These are phyloP conservation scores for Marchantia polymorpha DNA, from an alignment of 225 moss, liverwort and hornwort species.

Conservation along the genomic window DNA sequence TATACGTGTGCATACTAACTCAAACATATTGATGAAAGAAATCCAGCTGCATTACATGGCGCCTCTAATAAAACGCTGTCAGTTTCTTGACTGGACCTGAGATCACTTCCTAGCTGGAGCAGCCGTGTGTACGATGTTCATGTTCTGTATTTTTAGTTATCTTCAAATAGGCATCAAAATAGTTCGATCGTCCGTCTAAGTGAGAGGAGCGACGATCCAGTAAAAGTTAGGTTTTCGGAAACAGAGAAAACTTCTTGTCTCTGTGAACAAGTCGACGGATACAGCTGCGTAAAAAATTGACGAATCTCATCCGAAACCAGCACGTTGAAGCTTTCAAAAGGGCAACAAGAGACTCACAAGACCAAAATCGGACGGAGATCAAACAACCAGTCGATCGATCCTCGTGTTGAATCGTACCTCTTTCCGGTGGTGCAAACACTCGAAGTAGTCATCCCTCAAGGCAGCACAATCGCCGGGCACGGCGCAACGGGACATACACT, in stretches of 20 bases:
- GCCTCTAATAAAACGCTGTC: not conserved
- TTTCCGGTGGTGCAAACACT: constrained; percentile 97
- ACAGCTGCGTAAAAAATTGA: not conserved
- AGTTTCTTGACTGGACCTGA: not conserved
- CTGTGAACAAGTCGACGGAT: not conserved
- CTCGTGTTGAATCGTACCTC: constrained; percentile 41
- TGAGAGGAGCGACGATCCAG: not conserved
- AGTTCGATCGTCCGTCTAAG: no score
- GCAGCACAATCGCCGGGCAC: constrained; percentile 84
- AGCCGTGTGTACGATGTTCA: not conserved
- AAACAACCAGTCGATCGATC: constrained; percentile 3
- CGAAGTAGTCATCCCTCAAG: constrained; percentile 91
- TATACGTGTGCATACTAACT: no score
- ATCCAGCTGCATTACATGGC: not conserved
- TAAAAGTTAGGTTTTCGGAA: not conserved
- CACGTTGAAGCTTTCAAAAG: not conserved
- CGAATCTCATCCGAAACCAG: not conserved
- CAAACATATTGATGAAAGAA: no score
- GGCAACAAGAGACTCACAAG: not conserved
- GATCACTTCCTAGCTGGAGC: not conserved
- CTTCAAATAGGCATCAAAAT: no score
- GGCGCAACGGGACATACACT: constrained; percentile 83
- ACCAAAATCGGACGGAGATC: not conserved
- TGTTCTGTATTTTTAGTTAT: no score
- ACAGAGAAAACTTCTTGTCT: not conserved